Evolutionary conservation across 2,329 filamentous ascomycete species (phyloP).

Genomic region (Ophiocordyceps camponoti-rufipedis): DNA sequence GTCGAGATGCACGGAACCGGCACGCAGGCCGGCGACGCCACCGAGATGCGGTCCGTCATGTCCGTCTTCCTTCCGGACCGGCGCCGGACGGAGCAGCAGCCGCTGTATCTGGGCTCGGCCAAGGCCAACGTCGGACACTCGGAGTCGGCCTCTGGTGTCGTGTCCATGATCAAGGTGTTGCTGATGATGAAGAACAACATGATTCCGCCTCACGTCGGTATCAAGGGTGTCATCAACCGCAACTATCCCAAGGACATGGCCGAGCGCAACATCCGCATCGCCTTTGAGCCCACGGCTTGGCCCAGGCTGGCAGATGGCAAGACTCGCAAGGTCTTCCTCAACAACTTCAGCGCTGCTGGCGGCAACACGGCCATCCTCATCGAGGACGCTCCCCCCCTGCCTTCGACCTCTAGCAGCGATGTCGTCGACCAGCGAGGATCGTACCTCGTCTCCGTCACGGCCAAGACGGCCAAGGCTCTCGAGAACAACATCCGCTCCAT

Average conservation of each 20-base stretch:
- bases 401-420: constrained; percentile 19
- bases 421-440: constrained; percentile 30
- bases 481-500: constrained; percentile 38
- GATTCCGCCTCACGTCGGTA: constrained; percentile 49
- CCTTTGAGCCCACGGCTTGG: constrained; percentile 33
- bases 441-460: constrained; percentile 42
- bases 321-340: constrained; percentile 34
- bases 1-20: constrained; percentile 89
- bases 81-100: constrained; percentile 22
- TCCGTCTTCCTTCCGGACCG: constrained; percentile 29
- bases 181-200: constrained; percentile 34
- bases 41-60: constrained; percentile 66
- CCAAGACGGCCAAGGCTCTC: constrained; percentile 35
- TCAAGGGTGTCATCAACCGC: constrained; percentile 45
- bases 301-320: constrained; percentile 18
- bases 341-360: constrained; percentile 55
- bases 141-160: constrained; percentile 47
- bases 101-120: constrained; percentile 42
- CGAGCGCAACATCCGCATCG: constrained; percentile 39
- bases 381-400: constrained; percentile 35
- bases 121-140: constrained; percentile 51
- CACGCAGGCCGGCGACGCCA: constrained; percentile 71
- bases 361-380: constrained; percentile 52
- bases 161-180: constrained; percentile 39
- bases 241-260: constrained; percentile 37